These are phyloP conservation scores for Ceratocystiopsis brevicomis DNA, from an alignment of 2,329 filamentous ascomycete genomes.

Conservation along the genomic window DNA sequence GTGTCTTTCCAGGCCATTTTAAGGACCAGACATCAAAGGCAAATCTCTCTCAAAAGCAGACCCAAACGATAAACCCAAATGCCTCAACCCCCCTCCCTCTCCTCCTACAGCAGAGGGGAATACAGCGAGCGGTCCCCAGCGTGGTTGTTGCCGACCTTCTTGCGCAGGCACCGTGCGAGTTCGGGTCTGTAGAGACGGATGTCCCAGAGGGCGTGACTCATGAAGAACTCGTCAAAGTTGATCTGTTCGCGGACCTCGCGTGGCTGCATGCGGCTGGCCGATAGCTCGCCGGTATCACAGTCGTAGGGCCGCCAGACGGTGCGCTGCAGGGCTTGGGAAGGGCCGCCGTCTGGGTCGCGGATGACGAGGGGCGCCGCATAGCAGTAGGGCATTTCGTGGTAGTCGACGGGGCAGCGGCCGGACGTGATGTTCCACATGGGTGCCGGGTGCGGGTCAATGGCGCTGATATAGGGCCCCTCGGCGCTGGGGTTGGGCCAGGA, in stretches of 20 bases:
- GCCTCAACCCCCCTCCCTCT: too few relatives aligned
- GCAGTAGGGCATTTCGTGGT: slow-evolving; percentile 7
- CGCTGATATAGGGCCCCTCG: not conserved
- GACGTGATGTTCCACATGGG: slow-evolving; percentile 5
- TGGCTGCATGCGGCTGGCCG: slow-evolving; percentile 1
- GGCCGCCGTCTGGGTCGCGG: not conserved
- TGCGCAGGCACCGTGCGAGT: not conserved
- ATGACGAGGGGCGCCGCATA: not conserved
- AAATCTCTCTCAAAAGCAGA: too few relatives aligned
- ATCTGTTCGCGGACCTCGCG: slow-evolving; percentile 5
- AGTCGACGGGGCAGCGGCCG: slow-evolving; percentile 6
- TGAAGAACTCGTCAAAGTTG: slow-evolving; percentile 7
- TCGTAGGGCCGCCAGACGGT: slow-evolving; percentile 5
- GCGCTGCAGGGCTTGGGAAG: slow-evolving; percentile 3
- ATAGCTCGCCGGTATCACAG: slow-evolving; percentile 2
- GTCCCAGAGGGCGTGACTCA: slow-evolving; percentile 1
- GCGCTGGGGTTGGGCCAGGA: not conserved
- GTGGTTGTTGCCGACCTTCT: too few relatives aligned
- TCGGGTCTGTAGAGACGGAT: slow-evolving; percentile 3
- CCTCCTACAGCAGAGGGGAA: too few relatives aligned
- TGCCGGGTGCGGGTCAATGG: not conserved
- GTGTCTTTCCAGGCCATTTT: too few relatives aligned
- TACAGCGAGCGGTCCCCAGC: too few relatives aligned
- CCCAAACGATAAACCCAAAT: too few relatives aligned
- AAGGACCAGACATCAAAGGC: too few relatives aligned